Evolutionary conservation across 2,329 filamentous ascomycete species (phyloP).

Genomic region (Cryphonectria carpinicola): DNA sequence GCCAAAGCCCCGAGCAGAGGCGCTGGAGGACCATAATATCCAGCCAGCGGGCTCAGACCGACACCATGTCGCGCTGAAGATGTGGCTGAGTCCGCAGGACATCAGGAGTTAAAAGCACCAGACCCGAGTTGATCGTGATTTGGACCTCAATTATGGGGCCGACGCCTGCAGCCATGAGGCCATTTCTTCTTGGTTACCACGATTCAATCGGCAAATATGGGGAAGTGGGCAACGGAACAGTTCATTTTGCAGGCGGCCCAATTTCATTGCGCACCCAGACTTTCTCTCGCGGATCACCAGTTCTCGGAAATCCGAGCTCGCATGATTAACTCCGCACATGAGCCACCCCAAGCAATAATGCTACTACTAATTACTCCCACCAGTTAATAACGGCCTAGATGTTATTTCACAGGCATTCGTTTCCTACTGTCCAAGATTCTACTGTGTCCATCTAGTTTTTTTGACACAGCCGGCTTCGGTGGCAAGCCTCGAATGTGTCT

Average conservation of each 20-base stretch:
- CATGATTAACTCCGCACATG: not conserved
- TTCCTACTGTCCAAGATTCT: not conserved
- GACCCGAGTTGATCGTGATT: not conserved
- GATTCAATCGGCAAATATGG: not conserved
- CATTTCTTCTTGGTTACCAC: not conserved
- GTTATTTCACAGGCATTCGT: not conserved
- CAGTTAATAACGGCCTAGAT: not conserved
- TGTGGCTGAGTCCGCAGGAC: not conserved
- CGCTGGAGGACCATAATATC: not conserved
- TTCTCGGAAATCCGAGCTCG: conserved; percentile 1
- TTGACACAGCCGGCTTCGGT: too few species aligned
- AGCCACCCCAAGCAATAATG: not conserved
- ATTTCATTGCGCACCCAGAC: not conserved
- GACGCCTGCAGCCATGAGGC: not conserved
- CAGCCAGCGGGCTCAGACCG: not conserved
- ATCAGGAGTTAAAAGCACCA: not conserved
- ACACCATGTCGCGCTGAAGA: not conserved
- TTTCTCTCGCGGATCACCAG: not conserved
- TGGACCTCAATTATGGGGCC: not conserved
- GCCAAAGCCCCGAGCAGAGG: not conserved
- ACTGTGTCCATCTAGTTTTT: not conserved
- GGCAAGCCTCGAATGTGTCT: too few species aligned
- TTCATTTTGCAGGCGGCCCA: not conserved
- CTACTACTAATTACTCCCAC: too few species aligned
- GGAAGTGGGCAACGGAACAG: not conserved